A percentile compares a stretch with the other conserved stretches of the same genome.
These are phyloP conservation scores for Geotrichum carabidarum DNA, from an alignment of 1,139 yeast genomes.

Conservation along the genomic window DNA sequence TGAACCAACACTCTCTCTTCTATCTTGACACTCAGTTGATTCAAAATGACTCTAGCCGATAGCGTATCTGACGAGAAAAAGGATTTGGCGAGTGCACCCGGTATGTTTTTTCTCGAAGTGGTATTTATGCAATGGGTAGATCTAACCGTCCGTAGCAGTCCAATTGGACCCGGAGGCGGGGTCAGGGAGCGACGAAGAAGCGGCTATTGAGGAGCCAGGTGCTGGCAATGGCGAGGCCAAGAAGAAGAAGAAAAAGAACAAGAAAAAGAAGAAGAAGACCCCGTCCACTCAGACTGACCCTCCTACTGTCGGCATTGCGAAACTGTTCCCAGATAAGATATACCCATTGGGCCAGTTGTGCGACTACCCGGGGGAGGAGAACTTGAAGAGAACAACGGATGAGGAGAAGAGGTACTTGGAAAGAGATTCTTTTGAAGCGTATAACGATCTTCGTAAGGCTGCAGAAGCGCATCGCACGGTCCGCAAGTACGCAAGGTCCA, in stretches of 20 bases:
- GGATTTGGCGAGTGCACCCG: too few relatives aligned
- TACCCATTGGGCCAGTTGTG: slow-evolving; percentile 37
- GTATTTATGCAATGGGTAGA: too few relatives aligned
- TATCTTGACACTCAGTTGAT: too few relatives aligned
- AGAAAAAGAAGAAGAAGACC: slow-evolving; percentile 14
- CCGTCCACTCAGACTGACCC: slow-evolving; percentile 14
- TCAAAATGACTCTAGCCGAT: too few relatives aligned
- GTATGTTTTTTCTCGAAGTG: too few relatives aligned
- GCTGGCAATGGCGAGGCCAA: slow-evolving; percentile 8
- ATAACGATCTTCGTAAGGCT: slow-evolving; percentile 90
- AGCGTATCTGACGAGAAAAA: too few relatives aligned
- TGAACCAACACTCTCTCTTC: too few relatives aligned
- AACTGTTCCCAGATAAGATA: slow-evolving; percentile 11
- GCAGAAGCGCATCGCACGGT: slow-evolving; percentile 94
- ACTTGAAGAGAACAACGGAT: slow-evolving; percentile 69
- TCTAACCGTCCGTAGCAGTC: too few relatives aligned
- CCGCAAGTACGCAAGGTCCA: slow-evolving; percentile 68
- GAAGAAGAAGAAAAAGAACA: slow-evolving; percentile 14
- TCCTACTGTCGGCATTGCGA: slow-evolving; percentile 16
- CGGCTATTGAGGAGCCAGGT: background rate
- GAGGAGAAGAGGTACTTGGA: slow-evolving; percentile 82
- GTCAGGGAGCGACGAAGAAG: slow-evolving; percentile 1
- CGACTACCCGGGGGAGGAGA: slow-evolving; percentile 59
- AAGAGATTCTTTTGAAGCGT: slow-evolving; percentile 54
- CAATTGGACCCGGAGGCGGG: too few relatives aligned